These are phyloP conservation scores for Aspergillus pseudotamarii DNA, from an alignment of 2,329 filamentous ascomycete genomes.

Conservation along the genomic window DNA sequence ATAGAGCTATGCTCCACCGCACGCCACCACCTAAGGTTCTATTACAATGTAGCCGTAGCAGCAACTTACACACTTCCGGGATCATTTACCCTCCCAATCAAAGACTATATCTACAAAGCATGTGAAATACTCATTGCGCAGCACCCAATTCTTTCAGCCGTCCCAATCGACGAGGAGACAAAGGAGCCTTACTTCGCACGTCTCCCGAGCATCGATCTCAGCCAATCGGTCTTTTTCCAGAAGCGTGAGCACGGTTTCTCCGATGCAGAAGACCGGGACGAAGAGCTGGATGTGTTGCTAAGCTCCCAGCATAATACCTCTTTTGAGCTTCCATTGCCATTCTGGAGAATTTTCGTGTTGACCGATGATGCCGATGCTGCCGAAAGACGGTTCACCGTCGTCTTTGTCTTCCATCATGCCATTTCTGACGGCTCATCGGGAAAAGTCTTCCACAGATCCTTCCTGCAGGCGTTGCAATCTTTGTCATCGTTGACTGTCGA, in stretches of 20 bases:
- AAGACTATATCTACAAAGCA: constrained; percentile 42
- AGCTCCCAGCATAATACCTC: constrained; percentile 45
- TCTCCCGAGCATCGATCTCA: constrained; percentile 47
- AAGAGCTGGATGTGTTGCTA: constrained; percentile 46
- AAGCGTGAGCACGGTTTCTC: constrained; percentile 22
- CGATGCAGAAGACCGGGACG: constrained; percentile 33
- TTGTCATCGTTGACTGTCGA: constrained; percentile 13
- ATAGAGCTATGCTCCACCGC: constrained; percentile 50
- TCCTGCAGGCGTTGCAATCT: constrained; percentile 40
- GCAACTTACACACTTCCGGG: constrained; percentile 40
- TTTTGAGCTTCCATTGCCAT: constrained; percentile 41
- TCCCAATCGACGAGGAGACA: constrained; percentile 45
- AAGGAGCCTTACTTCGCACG: constrained; percentile 48
- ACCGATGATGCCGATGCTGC: constrained; percentile 21
- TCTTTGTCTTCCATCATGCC: constrained; percentile 53
- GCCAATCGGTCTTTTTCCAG: constrained; percentile 40
- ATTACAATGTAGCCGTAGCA: constrained; percentile 48
- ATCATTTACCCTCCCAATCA: constrained; percentile 25
- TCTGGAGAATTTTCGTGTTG: constrained; percentile 50
- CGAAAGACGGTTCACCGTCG: constrained; percentile 42
- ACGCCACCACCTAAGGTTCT: constrained; percentile 47
- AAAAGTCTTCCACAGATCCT: constrained; percentile 48
- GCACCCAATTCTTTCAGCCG: constrained; percentile 48
- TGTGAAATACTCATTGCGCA: constrained; percentile 39
- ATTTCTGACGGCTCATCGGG: constrained; percentile 52